Evolutionary conservation across 176 grass and related monocot genomes (phyloP).

Genomic region (Oryza meridionalis): DNA sequence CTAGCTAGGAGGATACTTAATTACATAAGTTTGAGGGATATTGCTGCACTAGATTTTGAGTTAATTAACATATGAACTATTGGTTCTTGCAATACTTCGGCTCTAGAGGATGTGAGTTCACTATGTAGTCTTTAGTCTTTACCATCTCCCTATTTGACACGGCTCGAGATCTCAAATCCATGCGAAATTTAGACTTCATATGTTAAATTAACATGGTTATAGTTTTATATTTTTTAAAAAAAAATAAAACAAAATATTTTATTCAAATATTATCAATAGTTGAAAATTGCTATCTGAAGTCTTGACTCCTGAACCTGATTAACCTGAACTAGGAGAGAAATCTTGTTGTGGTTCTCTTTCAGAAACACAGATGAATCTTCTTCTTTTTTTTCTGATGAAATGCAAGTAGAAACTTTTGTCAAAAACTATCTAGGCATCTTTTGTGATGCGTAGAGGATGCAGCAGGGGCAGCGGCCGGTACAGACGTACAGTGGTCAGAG

Average conservation of each 20-base stretch:
- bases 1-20: neutral
- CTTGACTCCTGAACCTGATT: too few species aligned
- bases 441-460: neutral
- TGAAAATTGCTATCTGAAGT: too few species aligned
- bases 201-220: too few species aligned
- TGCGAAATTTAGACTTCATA: too few species aligned
- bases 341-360: neutral
- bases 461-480: neutral
- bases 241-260: too few species aligned
- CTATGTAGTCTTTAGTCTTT: too few species aligned
- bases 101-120: too few species aligned
- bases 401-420: neutral
- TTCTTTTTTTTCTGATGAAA: neutral
- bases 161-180: too few species aligned
- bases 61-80: neutral
- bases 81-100: neutral
- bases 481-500: constrained; percentile 30
- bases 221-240: too few species aligned
- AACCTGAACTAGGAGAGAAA: neutral
- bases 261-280: too few species aligned
- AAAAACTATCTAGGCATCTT: neutral
- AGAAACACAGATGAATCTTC: neutral
- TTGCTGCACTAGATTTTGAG: neutral
- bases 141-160: too few species aligned
- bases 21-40: neutral